Evolutionary conservation across 371 early-diverging fungal genomes (phyloP).

Genomic region (Blakeslea trispora): DNA sequence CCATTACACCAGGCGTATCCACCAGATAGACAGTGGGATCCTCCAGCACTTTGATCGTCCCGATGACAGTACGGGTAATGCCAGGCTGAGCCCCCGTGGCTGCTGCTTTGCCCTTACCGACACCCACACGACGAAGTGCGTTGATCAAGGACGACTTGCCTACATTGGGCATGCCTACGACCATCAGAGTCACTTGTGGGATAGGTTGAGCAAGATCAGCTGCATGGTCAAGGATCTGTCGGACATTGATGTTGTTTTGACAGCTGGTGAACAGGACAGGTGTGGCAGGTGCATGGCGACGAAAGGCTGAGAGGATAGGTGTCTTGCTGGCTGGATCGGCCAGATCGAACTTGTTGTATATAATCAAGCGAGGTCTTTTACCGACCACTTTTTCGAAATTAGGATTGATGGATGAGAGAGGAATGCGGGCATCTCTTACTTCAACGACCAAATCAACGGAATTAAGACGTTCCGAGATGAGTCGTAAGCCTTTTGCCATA

Average conservation of each 20-base stretch:
- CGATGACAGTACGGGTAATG: slow-evolving; percentile 82
- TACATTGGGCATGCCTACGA: slow-evolving; percentile 96
- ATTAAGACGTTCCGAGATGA: slow-evolving; percentile 71
- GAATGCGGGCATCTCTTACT: slow-evolving; percentile 92
- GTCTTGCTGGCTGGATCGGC: slow-evolving; percentile 60
- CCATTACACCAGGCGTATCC: slow-evolving; percentile 93
- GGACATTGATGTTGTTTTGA: slow-evolving; percentile 61
- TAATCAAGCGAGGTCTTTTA: slow-evolving; percentile 70
- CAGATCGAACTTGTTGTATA: slow-evolving; percentile 93
- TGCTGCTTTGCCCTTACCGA: slow-evolving; percentile 79
- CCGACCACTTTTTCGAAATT: slow-evolving; percentile 77
- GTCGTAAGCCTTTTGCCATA: slow-evolving; percentile 85
- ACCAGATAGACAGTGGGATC: slow-evolving; percentile 87
- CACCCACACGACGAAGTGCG: slow-evolving; percentile 73
- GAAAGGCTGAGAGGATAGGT: slow-evolving; percentile 54
- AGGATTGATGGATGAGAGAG: slow-evolving; percentile 86
- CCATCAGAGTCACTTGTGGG: slow-evolving; percentile 67
- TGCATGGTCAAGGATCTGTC: slow-evolving; percentile 64
- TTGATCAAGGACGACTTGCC: slow-evolving; percentile 95
- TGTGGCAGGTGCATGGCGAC: slow-evolving; percentile 49
- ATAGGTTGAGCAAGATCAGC: slow-evolving; percentile 51
- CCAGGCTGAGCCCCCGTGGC: slow-evolving; percentile 89
- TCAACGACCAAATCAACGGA: slow-evolving; percentile 89
- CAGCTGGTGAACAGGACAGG: slow-evolving; percentile 77
- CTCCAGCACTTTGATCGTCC: slow-evolving; percentile 83